Evolutionary conservation across 192 early-diverging fungal genomes (phyloP).

Genomic region (Coemansia sp.): DNA sequence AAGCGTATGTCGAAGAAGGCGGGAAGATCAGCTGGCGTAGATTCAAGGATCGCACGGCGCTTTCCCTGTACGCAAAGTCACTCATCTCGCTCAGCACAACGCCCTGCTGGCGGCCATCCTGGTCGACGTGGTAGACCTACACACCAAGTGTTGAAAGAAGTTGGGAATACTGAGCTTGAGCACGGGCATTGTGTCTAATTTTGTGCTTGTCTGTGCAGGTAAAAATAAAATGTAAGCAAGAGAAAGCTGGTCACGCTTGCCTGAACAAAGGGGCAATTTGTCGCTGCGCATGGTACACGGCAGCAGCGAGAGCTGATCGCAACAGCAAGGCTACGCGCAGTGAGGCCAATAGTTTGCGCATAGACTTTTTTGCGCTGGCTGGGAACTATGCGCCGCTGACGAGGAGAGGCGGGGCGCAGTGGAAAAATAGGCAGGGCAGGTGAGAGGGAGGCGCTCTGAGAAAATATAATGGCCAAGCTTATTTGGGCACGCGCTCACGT

Average conservation of each 20-base stretch:
- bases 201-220: background rate
- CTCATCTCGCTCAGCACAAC: slow-evolving; percentile 83
- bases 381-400: background rate
- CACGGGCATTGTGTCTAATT: background rate
- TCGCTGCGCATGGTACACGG: slow-evolving; percentile 2
- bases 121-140: slow-evolving; percentile 71
- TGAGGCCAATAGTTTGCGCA: background rate
- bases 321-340: background rate
- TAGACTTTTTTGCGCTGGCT: background rate
- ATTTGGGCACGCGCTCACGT: background rate
- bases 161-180: background rate
- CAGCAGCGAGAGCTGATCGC: slow-evolving; percentile 4
- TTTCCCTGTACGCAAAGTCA: slow-evolving; percentile 70
- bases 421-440: slow-evolving; percentile 6
- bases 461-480: background rate
- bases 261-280: slow-evolving; percentile 4
- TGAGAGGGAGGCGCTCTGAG: slow-evolving; percentile 1
- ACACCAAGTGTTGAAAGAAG: background rate
- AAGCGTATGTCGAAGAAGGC: slow-evolving; percentile 63
- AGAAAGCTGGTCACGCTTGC: background rate
- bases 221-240: no score
- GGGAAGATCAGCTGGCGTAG: slow-evolving; percentile 51
- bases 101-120: slow-evolving; percentile 68
- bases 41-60: slow-evolving; percentile 54
- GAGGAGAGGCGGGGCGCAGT: background rate